These are phyloP conservation scores for Linnemannia hyalina DNA, from an alignment of 192 early-diverging fungal species.

Conservation along the genomic window DNA sequence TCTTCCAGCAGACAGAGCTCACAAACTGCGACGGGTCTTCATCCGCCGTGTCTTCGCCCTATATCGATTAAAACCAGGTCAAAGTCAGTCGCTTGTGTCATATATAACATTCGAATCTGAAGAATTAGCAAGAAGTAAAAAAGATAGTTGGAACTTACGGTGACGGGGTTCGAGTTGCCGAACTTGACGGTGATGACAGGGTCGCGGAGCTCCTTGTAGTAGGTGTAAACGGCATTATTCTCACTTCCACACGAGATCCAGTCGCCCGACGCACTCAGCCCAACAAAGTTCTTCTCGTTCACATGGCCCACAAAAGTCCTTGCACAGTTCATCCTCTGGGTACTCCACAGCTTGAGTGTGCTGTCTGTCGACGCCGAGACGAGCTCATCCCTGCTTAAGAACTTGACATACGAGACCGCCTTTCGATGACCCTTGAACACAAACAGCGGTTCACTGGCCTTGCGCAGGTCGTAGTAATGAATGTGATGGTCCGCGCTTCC, in stretches of 20 bases:
- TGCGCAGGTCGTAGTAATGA: conserved; percentile 92
- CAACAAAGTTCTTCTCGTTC: conserved; percentile 99
- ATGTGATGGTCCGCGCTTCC: conserved; percentile 95
- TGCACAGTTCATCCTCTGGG: conserved; percentile 62
- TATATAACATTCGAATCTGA: background rate
- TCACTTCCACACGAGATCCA: conserved; percentile 96
- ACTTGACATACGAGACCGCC: conserved; percentile 96
- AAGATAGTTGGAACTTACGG: conserved; percentile 64
- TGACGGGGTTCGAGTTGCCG: conserved; percentile 78
- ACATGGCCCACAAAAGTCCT: conserved; percentile 87
- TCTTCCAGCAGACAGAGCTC: conserved; percentile 94
- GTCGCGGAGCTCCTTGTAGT: conserved; percentile 78
- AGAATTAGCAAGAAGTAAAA: background rate
- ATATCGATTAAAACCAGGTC: conserved; percentile 15
- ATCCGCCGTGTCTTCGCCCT: conserved; percentile 68
- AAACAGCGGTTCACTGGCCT: conserved; percentile 74
- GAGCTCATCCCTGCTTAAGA: conserved; percentile 80
- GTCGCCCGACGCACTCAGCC: conserved; percentile 83
- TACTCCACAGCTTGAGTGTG: conserved; percentile 90
- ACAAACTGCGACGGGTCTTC: conserved; percentile 85
- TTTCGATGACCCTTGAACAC: conserved; percentile 90
- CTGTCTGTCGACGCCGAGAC: conserved; percentile 94
- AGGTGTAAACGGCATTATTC: conserved; percentile 90
- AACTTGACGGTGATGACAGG: conserved; percentile 85
- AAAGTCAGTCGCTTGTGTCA: no score